Conservation (phyloP, 768 basidiomycete genomes). For the Pisolithus marmoratus region DNA sequence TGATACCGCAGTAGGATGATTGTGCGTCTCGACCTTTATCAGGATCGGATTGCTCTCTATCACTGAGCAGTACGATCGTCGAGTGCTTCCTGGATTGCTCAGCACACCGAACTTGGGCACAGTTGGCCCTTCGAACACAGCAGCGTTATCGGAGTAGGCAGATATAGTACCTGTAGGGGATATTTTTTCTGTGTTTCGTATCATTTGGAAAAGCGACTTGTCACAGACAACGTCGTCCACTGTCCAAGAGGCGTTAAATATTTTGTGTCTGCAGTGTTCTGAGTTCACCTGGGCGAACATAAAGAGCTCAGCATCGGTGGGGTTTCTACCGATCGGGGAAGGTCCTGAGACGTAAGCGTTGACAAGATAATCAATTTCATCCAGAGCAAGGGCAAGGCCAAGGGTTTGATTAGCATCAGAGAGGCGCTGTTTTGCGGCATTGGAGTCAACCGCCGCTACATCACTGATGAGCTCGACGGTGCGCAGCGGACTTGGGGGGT, state of each 20-base stretch:
- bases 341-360: slow-evolving; percentile 77
- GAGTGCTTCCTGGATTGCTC: slow-evolving; percentile 15
- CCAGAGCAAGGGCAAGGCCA: slow-evolving; percentile 83
- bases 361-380: slow-evolving; percentile 91
- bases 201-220: slow-evolving; percentile 90
- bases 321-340: slow-evolving; percentile 68
- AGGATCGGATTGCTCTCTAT: slow-evolving; percentile 81
- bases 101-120: slow-evolving; percentile 71
- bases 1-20: slow-evolving; percentile 97
- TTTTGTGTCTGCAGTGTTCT: slow-evolving; percentile 99
- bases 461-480: slow-evolving; percentile 54
- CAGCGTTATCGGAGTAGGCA: slow-evolving; percentile 97
- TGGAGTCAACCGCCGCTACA: slow-evolving; percentile 17
- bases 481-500: slow-evolving; percentile 60
- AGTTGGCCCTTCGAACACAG: slow-evolving; percentile 71
- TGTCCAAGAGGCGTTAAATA: slow-evolving; percentile 97
- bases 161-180: slow-evolving; percentile 78
- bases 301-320: slow-evolving; percentile 96
- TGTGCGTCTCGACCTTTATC: slow-evolving; percentile 98
- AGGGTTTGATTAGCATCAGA: slow-evolving; percentile 73
- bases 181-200: slow-evolving; percentile 87
- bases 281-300: slow-evolving; percentile 99
- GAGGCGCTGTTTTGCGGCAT: slow-evolving; percentile 57
- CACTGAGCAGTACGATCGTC: slow-evolving; percentile 48
- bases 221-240: slow-evolving; percentile 65